These are phyloP conservation scores for Anthracocystis walkeri DNA, from an alignment of 1,284 basidiomycete species.

Conservation along the genomic window DNA sequence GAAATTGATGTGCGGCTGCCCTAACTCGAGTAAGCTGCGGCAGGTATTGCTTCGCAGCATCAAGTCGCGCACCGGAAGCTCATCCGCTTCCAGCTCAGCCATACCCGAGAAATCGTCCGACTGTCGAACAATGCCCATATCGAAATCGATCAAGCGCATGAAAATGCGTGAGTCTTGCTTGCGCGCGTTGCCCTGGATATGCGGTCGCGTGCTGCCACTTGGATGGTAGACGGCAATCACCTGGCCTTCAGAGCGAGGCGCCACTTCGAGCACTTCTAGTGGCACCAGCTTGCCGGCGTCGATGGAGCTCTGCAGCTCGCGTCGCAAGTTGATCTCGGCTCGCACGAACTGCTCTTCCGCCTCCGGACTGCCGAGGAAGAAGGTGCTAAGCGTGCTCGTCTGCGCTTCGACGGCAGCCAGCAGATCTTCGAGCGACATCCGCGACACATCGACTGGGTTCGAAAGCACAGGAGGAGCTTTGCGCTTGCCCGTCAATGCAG, in stretches of 20 bases:
- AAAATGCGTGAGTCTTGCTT: constrained; percentile 73
- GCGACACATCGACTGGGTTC: constrained; percentile 68
- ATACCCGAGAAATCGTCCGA: constrained; percentile 62
- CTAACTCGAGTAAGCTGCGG: constrained; percentile 72
- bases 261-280: constrained; percentile 69
- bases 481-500: constrained; percentile 67
- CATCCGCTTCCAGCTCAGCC: constrained; percentile 64
- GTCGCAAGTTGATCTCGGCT: constrained; percentile 70
- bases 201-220: constrained; percentile 71
- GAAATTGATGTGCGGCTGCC: constrained; percentile 73
- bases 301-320: constrained; percentile 71
- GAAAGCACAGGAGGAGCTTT: constrained; percentile 58
- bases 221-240: constrained; percentile 72
- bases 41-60: constrained; percentile 72
- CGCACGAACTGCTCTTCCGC: constrained; percentile 72
- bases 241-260: constrained; percentile 68
- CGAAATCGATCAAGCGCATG: constrained; percentile 72
- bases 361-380: constrained; percentile 70
- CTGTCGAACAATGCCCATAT: constrained; percentile 58
- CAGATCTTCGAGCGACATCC: constrained; percentile 71
- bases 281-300: constrained; percentile 69
- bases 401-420: constrained; percentile 71
- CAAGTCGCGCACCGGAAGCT: constrained; percentile 73
- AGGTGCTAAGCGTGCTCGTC: constrained; percentile 68
- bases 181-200: constrained; percentile 71